Base-by-base conservation (phyloP, 768 basidiomycete species). In the Scleroderma citrinum region DNA sequence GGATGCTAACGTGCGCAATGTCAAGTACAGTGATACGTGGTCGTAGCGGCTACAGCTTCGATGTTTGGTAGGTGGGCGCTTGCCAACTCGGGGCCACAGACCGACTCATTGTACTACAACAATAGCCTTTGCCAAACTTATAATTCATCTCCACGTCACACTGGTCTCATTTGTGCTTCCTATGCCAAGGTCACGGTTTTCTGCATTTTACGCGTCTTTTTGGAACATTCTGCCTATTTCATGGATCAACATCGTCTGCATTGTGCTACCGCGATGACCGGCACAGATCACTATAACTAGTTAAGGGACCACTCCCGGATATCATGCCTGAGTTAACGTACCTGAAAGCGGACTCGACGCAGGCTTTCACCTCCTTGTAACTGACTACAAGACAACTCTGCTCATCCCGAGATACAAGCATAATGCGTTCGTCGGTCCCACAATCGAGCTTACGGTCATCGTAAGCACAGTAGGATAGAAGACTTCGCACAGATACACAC, bases 361-460 rank as follows among this genome's bases (percentile, higher is more conserved):
- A 94, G 3, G 77, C 63, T 69, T 89, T 94, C 70, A 97, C 77
- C 47, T 96, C 93, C 64, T 86, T 87, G 70, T 93, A 96, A 62
- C 82, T 89, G 35, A 96, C 92, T 8, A 95, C 89, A 14, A 97
- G 76, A 64, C 93, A 96, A 59, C 86, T 93, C 71, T 95, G 94
- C 63, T 98, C 96, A 63, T 99, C 95, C 40, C 95, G 76, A 6
- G 92, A 83, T 23, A 96, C 82, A 21, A 99, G 78, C 93, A 97
- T 95, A 55, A 99, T 75, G 53, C 84, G 85, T 64, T 99, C 96
- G 38, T 98, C 95, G 13, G 86, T 80, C 6, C 94, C 95, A 7
- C 85, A 85, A 63, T 99, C 96, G 44, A 98, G 80, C 91, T 95
- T 54, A 29, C 14, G 8, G 24, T 16, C 30, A 16, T 26, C n/a